Conservation (phyloP, 1,284 basidiomycete species). For the Puccinia sorghi region DNA sequence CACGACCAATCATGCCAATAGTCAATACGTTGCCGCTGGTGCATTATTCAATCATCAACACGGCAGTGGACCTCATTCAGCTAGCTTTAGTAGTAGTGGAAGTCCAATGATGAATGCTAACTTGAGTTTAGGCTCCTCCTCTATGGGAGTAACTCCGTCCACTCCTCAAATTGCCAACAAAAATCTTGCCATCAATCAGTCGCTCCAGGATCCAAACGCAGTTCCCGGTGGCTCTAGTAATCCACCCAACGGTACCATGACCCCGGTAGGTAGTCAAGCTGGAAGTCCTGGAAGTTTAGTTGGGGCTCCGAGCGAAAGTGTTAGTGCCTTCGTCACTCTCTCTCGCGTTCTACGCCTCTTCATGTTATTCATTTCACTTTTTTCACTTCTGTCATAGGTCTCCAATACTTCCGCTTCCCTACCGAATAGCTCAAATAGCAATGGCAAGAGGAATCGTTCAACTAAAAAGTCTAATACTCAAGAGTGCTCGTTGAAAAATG, state of each 20-base stretch:
- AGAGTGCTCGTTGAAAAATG: conserved; percentile 8
- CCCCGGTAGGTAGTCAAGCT: conserved; percentile 34
- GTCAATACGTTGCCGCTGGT: not conserved
- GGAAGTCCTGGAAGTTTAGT: conserved; percentile 48
- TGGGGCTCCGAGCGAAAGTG: conserved; percentile 36
- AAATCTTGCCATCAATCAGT: conserved; percentile 11
- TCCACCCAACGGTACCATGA: not conserved
- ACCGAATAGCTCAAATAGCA: conserved; percentile 24
- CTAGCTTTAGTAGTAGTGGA: not conserved
- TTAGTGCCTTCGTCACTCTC: conserved; percentile 8
- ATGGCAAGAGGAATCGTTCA: conserved; percentile 8
- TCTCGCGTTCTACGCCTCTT: not conserved
- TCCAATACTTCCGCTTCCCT: conserved; percentile 17
- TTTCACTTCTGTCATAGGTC: not conserved
- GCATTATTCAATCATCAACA: not conserved
- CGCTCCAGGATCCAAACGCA: not conserved
- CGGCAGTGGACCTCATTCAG: conserved; percentile 7
- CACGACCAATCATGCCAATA: not conserved
- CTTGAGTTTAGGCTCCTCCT: not conserved
- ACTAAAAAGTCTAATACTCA: conserved; percentile 21
- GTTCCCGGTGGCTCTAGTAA: not conserved
- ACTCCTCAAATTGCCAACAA: conserved; percentile 14
- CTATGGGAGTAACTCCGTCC: conserved; percentile 7
- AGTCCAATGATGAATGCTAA: conserved; percentile 22
- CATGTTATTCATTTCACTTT: not conserved